Percentiles rank a stretch among this genome's conserved stretches.
Evolutionary conservation across 176 grass and related monocot genomes (phyloP).

Genomic region (Puccinellia tenuiflora): DNA sequence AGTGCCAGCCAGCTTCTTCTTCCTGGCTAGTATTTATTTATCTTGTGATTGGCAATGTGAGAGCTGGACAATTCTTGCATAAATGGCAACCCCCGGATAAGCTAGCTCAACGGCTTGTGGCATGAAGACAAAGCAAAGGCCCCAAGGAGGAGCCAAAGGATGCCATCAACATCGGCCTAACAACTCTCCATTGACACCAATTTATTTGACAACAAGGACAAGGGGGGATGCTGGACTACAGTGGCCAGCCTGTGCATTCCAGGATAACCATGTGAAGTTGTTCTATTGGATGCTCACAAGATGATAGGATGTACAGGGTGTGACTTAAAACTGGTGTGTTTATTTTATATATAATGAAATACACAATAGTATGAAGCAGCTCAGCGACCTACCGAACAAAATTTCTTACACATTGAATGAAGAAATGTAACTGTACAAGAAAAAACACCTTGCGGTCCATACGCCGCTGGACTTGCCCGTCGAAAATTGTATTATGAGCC

Average conservation of each 20-base stretch:
- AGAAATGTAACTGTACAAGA: constrained; percentile 81
- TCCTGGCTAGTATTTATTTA: neutral
- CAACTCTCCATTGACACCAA: constrained; percentile 32
- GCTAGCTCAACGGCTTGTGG: constrained; percentile 11
- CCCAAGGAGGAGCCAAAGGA: constrained; percentile 9
- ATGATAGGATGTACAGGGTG: constrained; percentile 30
- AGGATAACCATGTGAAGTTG: constrained; percentile 42
- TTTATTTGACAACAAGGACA: constrained; percentile 34
- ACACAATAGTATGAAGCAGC: constrained; percentile 24
- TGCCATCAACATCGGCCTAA: constrained; percentile 23
- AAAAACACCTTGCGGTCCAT: constrained; percentile 20
- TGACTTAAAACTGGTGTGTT: constrained; percentile 17
- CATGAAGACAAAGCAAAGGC: constrained; percentile 32
- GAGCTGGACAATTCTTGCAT: constrained; percentile 26
- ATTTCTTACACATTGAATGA: constrained; percentile 87
- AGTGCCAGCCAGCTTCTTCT: constrained; percentile 4
- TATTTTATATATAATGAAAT: constrained; percentile 29
- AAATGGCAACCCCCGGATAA: constrained; percentile 24
- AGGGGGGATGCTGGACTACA: constrained; percentile 15
- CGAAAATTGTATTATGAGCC: constrained; percentile 12
- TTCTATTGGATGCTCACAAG: constrained; percentile 31
- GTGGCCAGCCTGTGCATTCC: constrained; percentile 36
- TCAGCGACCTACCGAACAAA: constrained; percentile 47
- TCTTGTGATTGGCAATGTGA: neutral
- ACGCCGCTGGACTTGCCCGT: neutral